Conservation (phyloP, 1,284 basidiomycete species). For the Inonotus obliquus region DNA sequence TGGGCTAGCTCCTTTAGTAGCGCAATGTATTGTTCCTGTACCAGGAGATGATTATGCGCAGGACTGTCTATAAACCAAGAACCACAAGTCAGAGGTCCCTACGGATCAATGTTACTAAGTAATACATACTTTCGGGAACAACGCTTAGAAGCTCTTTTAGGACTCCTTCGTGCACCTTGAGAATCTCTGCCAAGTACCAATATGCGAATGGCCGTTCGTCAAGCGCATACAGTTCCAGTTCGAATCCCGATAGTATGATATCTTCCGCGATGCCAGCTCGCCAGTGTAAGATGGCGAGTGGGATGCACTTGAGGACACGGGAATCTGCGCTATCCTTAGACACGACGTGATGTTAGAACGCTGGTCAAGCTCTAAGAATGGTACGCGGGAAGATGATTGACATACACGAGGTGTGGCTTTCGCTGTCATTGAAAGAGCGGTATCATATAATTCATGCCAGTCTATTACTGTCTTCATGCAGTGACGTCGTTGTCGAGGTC, state of each 20-base stretch:
- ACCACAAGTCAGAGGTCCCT: not conserved
- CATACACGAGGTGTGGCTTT: slow-evolving; percentile 28
- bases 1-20: slow-evolving; percentile 4
- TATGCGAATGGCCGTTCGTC: slow-evolving; percentile 70
- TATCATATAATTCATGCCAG: slow-evolving; percentile 59
- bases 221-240: slow-evolving; percentile 65
- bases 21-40: slow-evolving; percentile 1
- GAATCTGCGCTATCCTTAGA: slow-evolving; percentile 22
- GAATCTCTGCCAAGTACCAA: slow-evolving; percentile 59
- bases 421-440: slow-evolving; percentile 35
- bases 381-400: slow-evolving; percentile 11
- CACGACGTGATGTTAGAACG: not conserved
- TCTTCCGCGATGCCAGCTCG: slow-evolving; percentile 60
- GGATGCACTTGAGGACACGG: slow-evolving; percentile 36
- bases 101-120: not conserved
- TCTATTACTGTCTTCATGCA: slow-evolving; percentile 56
- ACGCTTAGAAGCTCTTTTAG: slow-evolving; percentile 44
- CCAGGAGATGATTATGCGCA: not conserved
- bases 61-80: slow-evolving; percentile 4
- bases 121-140: slow-evolving; percentile 35
- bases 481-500: slow-evolving; percentile 58
- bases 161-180: slow-evolving; percentile 49
- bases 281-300: slow-evolving; percentile 48
- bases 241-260: slow-evolving; percentile 70
- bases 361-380: not conserved